A percentile compares a stretch with the other conserved stretches of the same genome.
Conservation (phyloP, 495 filamentous ascomycete species). For the Xeromyces bisporus region DNA sequence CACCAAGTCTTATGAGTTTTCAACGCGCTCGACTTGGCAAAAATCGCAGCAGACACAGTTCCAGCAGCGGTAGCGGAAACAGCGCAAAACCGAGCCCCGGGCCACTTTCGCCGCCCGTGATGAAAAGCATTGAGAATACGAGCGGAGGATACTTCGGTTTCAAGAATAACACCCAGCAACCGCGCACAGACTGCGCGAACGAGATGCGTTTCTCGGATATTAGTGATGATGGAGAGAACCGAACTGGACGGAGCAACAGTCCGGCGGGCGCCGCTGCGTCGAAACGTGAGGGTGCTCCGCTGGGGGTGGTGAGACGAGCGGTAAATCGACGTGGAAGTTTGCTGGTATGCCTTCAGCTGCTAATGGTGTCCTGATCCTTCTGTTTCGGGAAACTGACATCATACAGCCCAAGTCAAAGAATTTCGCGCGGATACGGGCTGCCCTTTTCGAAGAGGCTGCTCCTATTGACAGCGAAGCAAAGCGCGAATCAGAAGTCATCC, state of each 20-base stretch:
- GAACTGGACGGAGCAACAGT: constrained; percentile 28
- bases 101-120: constrained; percentile 43
- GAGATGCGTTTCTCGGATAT: constrained; percentile 75
- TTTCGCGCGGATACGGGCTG: constrained; percentile 83
- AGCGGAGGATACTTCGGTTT: constrained; percentile 28
- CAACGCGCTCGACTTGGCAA: constrained; percentile 44
- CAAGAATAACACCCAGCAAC: constrained; percentile 28
- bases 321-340: constrained; percentile 82
- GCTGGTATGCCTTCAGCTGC: constrained; percentile 57
- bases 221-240: constrained; percentile 57
- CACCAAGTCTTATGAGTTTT: constrained; percentile 58
- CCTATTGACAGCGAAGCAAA: constrained; percentile 78
- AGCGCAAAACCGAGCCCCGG: constrained; percentile 52
- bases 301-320: constrained; percentile 39
- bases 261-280: constrained; percentile 18
- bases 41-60: constrained; percentile 44
- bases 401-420: constrained; percentile 81
- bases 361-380: no score
- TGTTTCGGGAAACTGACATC: no score
- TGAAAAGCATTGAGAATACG: constrained; percentile 43
- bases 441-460: constrained; percentile 69
- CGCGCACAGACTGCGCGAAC: constrained; percentile 68
- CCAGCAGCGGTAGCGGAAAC: constrained; percentile 52
- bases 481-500: constrained; percentile 85
- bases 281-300: constrained; percentile 25